Percentiles rank a stretch among this genome's conserved stretches.
These are phyloP conservation scores for Setaria viridis DNA, from an alignment of 202 grass and related monocot genomes.

Conservation along the genomic window DNA sequence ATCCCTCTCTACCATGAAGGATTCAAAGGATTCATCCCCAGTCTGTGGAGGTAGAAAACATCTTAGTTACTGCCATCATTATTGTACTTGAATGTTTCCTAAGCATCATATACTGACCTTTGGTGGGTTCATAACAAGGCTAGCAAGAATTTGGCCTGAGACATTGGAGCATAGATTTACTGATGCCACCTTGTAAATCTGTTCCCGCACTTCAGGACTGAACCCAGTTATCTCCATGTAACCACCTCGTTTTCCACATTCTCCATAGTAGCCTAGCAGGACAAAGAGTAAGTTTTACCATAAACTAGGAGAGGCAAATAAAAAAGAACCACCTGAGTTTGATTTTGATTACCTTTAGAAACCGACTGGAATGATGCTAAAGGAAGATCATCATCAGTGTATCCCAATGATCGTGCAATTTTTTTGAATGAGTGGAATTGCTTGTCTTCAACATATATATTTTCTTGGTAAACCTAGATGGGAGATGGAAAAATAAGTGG, in stretches of 20 bases:
- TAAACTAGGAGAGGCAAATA: neutral
- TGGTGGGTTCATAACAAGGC: conserved; percentile 97
- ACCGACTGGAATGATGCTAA: conserved; percentile 91
- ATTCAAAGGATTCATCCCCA: conserved; percentile 94
- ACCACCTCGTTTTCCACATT: conserved; percentile 98
- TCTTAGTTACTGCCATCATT: conserved; percentile 28
- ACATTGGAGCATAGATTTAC: conserved; percentile 96
- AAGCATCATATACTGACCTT: conserved; percentile 65
- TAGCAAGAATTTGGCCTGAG: conserved; percentile 90
- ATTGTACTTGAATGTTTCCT: conserved; percentile 1
- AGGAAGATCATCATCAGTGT: conserved; percentile 76
- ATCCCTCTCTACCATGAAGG: conserved; percentile 78
- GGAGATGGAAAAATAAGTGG: conserved; percentile 33
- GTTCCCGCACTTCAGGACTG: conserved; percentile 88
- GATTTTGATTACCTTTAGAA: conserved; percentile 74
- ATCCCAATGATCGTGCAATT: conserved; percentile 87
- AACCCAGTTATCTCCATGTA: conserved; percentile 99
- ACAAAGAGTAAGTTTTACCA: conserved; percentile 19
- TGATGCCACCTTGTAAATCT: conserved; percentile 98
- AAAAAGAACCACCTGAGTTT: conserved; percentile 21
- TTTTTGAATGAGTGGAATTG: conserved; percentile 96
- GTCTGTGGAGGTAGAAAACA: conserved; percentile 59
- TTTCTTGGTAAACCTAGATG: conserved; percentile 92
- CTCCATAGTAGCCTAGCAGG: conserved; percentile 84
- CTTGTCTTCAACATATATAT: conserved; percentile 92